Evolutionary conservation across 1,139 yeast species (phyloP).

Genomic region (Candida dubliniensis): DNA sequence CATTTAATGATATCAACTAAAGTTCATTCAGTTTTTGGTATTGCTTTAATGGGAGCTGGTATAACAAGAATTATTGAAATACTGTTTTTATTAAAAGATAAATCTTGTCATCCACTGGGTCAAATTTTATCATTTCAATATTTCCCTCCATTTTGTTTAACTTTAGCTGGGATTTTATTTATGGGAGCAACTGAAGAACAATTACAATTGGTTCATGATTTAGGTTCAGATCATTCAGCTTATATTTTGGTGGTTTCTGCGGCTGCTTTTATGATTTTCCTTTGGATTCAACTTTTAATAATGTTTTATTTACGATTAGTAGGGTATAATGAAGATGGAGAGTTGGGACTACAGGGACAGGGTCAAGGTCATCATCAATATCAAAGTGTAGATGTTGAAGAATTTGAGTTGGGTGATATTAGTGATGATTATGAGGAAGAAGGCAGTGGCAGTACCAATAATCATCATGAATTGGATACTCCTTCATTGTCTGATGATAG

Average conservation of each 20-base stretch:
- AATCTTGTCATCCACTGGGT: constrained; percentile 46
- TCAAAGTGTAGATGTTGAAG: constrained; percentile 22
- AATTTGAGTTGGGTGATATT: constrained; percentile 37
- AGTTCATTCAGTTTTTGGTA: constrained; percentile 84
- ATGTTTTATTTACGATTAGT: constrained; percentile 57
- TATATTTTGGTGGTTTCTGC: constrained; percentile 73
- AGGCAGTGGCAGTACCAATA: neutral
- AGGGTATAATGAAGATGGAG: constrained; percentile 47
- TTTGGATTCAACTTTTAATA: constrained; percentile 62
- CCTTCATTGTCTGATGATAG: neutral
- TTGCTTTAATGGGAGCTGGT: constrained; percentile 79
- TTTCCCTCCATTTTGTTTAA: constrained; percentile 75
- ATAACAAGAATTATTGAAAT: constrained; percentile 72
- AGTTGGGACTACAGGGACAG: constrained; percentile 11
- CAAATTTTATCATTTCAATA: constrained; percentile 73
- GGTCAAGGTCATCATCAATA: constrained; percentile 11
- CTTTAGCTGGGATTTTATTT: constrained; percentile 76
- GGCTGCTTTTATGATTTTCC: constrained; percentile 69
- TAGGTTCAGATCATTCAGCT: constrained; percentile 83
- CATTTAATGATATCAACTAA: constrained; percentile 72
- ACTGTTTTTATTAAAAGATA: constrained; percentile 62
- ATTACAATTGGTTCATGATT: constrained; percentile 61
- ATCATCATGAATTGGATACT: neutral
- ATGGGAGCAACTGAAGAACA: constrained; percentile 96
- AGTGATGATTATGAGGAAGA: constrained; percentile 24